Evolutionary conservation across 2,329 filamentous ascomycete genomes (phyloP).

Genomic region (Sclerotinia nivalis): DNA sequence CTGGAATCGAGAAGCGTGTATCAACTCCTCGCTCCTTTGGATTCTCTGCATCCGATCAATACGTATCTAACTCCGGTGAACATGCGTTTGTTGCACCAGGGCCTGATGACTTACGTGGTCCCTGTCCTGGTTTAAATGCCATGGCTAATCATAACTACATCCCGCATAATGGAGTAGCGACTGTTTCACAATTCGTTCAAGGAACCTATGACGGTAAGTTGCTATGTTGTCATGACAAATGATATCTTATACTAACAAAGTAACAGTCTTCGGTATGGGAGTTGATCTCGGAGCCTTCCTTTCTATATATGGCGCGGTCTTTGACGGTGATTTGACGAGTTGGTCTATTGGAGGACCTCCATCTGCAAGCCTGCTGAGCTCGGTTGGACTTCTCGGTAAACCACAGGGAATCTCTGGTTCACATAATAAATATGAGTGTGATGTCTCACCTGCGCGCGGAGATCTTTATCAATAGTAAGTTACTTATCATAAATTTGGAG

Average conservation of each 20-base stretch:
- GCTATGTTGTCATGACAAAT: not conserved
- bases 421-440: conserved; percentile 57
- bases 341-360: conserved; percentile 55
- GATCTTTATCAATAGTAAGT: conserved; percentile 50
- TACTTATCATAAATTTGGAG: not conserved
- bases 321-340: conserved; percentile 51
- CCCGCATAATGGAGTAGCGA: conserved; percentile 44
- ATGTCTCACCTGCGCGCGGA: conserved; percentile 53
- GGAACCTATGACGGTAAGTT: conserved; percentile 38
- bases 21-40: conserved; percentile 16
- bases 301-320: conserved; percentile 48
- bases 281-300: conserved; percentile 45
- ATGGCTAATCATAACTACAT: conserved; percentile 48
- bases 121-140: conserved; percentile 47
- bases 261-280: conserved; percentile 49
- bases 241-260: not conserved
- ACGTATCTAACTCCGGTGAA: conserved; percentile 30
- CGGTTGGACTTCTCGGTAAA: conserved; percentile 40
- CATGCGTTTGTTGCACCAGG: conserved; percentile 32
- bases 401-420: conserved; percentile 52
- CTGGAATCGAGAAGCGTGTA: conserved; percentile 21
- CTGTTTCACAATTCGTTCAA: conserved; percentile 38
- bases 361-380: conserved; percentile 36
- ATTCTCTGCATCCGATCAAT: conserved; percentile 32
- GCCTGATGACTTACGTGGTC: conserved; percentile 30